Base-by-base conservation (phyloP, 2,329 filamentous ascomycete species). In the Xylaria arbuscula region DNA sequence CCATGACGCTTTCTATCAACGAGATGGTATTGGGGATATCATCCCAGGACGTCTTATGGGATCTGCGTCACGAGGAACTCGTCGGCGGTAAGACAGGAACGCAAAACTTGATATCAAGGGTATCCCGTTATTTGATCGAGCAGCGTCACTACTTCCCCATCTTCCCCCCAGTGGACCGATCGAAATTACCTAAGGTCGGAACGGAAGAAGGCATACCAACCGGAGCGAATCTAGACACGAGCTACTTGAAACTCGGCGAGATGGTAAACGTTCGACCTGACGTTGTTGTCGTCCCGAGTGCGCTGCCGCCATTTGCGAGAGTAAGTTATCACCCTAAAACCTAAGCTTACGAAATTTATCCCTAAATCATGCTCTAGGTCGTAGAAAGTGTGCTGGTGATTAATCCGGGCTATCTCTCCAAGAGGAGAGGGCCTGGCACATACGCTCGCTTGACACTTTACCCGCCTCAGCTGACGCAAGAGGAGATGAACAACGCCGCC, bases 141-240 rank as follows among this genome's bases (percentile, higher is more conserved):
- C 96, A 98, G 81, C 85, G 94, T 7, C 94, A 96, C 77, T 98
- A 94, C 80, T 93, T 93, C 75, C 96, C 96, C 0, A 81, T 98
- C 0, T 98, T 94, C 76, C 96, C 96, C 6, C 90, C 95, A 0
- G 86, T 90, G 13, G 89, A 92, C 59, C 86, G 94, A 57, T 85
- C 88, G 66, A 88, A 83, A 72, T 81, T 93, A 64, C 89, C 90
- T 36, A 91, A 87, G 77, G 88, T 89, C 0, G 89, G 89, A 0
- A 87, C 86, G 1, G 84, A 82, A 19, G 85, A 87, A 67, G 88
- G 86, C 0, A 75, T 88, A 45, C 89, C 88, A 4, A 90, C 92
- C 0, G 94, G 94, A 0, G 89, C 93, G 0, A 90, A 91, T 84
- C 79, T 98, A 60, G 96, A 99, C 79, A 82, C 93, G 22, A 90